Conservation (phyloP, 805 yeast species). For the Ogataea haglerorum region DNA sequence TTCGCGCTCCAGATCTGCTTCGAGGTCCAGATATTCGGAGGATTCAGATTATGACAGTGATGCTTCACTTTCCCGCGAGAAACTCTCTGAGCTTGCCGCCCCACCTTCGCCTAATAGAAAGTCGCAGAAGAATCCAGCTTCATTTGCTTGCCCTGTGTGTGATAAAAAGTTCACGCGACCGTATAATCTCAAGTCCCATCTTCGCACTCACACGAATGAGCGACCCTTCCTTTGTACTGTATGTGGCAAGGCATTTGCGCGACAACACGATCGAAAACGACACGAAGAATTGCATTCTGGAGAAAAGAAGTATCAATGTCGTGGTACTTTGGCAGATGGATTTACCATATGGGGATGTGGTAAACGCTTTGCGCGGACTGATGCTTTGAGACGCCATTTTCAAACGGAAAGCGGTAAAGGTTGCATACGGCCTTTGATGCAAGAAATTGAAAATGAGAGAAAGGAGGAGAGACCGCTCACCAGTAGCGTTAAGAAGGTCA, state of each 20-base stretch:
- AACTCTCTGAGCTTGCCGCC: slow-evolving; percentile 63
- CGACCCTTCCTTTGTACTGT: slow-evolving; percentile 69
- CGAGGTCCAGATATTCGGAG: slow-evolving; percentile 23
- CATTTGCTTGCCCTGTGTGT: slow-evolving; percentile 78
- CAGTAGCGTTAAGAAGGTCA: background rate
- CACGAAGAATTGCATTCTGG: slow-evolving; percentile 78
- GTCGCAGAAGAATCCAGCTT: slow-evolving; percentile 67
- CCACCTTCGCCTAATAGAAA: slow-evolving; percentile 47
- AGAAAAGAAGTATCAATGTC: slow-evolving; percentile 69
- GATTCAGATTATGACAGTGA: slow-evolving; percentile 32
- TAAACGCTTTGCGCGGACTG: slow-evolving; percentile 73
- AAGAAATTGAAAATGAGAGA: slow-evolving; percentile 41
- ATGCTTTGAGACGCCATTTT: slow-evolving; percentile 75
- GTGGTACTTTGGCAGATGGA: slow-evolving; percentile 59
- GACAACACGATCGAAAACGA: slow-evolving; percentile 73
- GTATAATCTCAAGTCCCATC: slow-evolving; percentile 86
- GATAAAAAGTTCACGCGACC: slow-evolving; percentile 88
- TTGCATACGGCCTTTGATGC: slow-evolving; percentile 66
- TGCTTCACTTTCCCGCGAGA: slow-evolving; percentile 42
- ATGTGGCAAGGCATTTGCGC: slow-evolving; percentile 80
- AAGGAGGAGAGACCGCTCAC: slow-evolving; percentile 4
- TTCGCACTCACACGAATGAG: slow-evolving; percentile 86
- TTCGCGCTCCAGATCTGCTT: slow-evolving; percentile 31
- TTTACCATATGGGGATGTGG: slow-evolving; percentile 71
- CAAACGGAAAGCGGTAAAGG: slow-evolving; percentile 74